These are phyloP conservation scores for Anaeramoeba ignava DNA, from an alignment of 78 protist species.

Conservation along the genomic window DNA sequence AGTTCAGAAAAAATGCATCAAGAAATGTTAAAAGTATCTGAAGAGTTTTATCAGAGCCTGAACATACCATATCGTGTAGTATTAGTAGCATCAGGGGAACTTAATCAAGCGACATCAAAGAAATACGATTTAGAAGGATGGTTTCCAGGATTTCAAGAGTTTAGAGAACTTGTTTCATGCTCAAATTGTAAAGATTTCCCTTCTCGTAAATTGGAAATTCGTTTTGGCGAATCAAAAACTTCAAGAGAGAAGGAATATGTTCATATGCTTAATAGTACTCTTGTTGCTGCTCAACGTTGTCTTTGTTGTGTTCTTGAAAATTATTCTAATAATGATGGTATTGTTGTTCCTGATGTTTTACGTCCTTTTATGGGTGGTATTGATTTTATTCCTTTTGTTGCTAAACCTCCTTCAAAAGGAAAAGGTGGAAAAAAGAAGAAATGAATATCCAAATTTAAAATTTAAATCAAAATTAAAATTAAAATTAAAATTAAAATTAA, in stretches of 20 bases:
- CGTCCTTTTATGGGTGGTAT: conserved; percentile 9
- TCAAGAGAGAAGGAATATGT: conserved; percentile 68
- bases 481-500: too few species aligned
- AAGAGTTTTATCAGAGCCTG: conserved; percentile 67
- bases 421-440: too few species aligned
- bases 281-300: conserved; percentile 88
- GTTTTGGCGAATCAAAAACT: conserved; percentile 56
- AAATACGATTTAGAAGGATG: conserved; percentile 98
- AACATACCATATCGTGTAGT: conserved; percentile 94
- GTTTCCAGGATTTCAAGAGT: conserved; percentile 88
- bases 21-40: conserved; percentile 72
- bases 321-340: conserved; percentile 76
- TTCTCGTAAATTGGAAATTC: conserved; percentile 67
- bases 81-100: conserved; percentile 85
- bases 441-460: too few species aligned
- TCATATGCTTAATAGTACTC: conserved; percentile 96
- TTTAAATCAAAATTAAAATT: too few species aligned
- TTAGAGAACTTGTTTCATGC: conserved; percentile 97
- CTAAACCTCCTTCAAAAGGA: too few species aligned
- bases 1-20: conserved; percentile 84
- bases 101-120: conserved; percentile 97
- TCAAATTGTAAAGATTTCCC: conserved; percentile 99
- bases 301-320: conserved; percentile 95
- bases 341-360: conserved; percentile 14
- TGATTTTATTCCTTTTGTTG: conserved; percentile 17